Conservation (phyloP, 768 basidiomycete species). For the Amanita pseudoporphyria region DNA sequence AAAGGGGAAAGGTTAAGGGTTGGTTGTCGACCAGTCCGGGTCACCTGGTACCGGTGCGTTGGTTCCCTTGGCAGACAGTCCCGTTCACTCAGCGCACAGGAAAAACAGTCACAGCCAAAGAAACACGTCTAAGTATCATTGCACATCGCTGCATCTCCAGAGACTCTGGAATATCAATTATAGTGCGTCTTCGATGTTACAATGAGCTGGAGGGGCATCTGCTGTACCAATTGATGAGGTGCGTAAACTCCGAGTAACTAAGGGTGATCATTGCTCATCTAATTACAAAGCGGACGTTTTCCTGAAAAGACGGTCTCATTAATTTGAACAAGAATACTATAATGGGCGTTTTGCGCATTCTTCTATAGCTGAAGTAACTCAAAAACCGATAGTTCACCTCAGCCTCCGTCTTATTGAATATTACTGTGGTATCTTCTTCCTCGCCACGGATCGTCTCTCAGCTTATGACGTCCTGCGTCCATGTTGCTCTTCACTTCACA, state of each 20-base stretch:
- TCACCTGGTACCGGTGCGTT: constrained; percentile 47
- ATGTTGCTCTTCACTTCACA: constrained; percentile 56
- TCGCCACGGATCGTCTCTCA: constrained; percentile 48
- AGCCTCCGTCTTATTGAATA: constrained; percentile 50
- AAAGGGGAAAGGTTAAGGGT: constrained; percentile 54
- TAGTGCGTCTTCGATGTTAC: constrained; percentile 42
- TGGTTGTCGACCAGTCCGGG: constrained; percentile 48
- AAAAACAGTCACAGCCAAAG: constrained; percentile 54
- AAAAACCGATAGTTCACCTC: constrained; percentile 15
- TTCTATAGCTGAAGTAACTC: constrained; percentile 6
- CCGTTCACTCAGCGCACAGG: constrained; percentile 15
- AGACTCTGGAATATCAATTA: constrained; percentile 31
- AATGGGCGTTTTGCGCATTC: constrained; percentile 53
- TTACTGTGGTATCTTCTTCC: constrained; percentile 47
- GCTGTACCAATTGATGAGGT: constrained; percentile 50
- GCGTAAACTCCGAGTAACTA: not conserved
- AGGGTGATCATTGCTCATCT: constrained; percentile 6
- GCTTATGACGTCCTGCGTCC: constrained; percentile 60
- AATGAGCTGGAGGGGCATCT: constrained; percentile 52
- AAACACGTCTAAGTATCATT: constrained; percentile 44
- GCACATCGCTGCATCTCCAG: constrained; percentile 39
- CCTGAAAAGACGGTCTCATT: constrained; percentile 54
- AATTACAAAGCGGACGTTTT: constrained; percentile 49
- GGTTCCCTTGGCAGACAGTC: not conserved
- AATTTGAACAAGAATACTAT: constrained; percentile 61